Evolutionary conservation across 1,284 basidiomycete species (phyloP), one percentile per base, ranked within the genome.

Genomic region (Melampsora americana): DNA sequence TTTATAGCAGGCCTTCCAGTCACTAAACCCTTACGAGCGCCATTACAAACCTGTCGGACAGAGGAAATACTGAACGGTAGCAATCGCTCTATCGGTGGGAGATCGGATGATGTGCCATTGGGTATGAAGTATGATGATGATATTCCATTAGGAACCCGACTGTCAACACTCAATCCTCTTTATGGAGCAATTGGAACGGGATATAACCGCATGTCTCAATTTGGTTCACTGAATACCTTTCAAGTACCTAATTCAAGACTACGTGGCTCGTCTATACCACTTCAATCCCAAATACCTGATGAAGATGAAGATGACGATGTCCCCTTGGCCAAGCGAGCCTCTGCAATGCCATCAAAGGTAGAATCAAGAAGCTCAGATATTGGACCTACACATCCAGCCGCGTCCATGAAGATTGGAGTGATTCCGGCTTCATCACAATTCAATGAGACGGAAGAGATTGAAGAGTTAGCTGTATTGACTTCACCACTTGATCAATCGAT

Each of bases 221-320:
- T 59, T 26, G 53, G 53, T 23, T 23, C 53, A 11, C 18, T 26
- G 14, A 59, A 59, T 30, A 59, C 12, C 23, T 59, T 59, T 26
- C 53, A 59, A 59, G 12, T 44, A 5, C 42, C 42, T 2, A 44
- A 44, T 44, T 44, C 42, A 12, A 44, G 42, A 14, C 16, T 44
- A 44, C 42, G 42, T 44, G 28, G 30, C 61, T 64, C 61, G 0
- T 64, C 35, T 30, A 59, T 59, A n/a, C 53, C 53, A 3, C 23
- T 59, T 59, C 53, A 23, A 26, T 11, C 28, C 0, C 53, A 23
- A 59, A 30, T 59, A 26, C 53, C n/a, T 11, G 72, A 75, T 26
- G 72, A 66, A 12, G 65, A 62, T 60, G 71, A 66, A 32, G 64
- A 74, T 14, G 72, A 75, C 39, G 39, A 75, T 35, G 56, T 75